These are phyloP conservation scores for Aspergillus brasiliensis DNA, from an alignment of 2,329 filamentous ascomycete genomes.

Conservation along the genomic window DNA sequence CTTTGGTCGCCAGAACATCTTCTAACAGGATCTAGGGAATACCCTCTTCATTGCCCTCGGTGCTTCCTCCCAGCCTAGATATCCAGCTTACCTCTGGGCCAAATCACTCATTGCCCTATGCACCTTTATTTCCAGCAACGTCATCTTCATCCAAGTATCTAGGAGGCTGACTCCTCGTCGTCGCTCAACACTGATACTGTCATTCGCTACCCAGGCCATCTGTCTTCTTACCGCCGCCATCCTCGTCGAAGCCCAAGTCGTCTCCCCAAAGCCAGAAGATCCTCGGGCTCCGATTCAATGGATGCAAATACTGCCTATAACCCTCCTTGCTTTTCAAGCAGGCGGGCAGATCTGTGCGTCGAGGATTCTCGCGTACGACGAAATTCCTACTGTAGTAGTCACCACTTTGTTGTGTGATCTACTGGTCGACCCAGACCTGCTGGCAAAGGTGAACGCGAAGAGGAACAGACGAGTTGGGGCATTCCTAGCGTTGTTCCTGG, in stretches of 20 bases:
- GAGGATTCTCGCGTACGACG: conserved; percentile 39
- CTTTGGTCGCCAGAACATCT: not conserved
- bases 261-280: conserved; percentile 34
- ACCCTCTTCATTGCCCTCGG: conserved; percentile 48
- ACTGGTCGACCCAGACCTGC: conserved; percentile 37
- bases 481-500: conserved; percentile 42
- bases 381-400: conserved; percentile 47
- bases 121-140: conserved; percentile 41
- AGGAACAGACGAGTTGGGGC: conserved; percentile 39
- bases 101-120: conserved; percentile 46
- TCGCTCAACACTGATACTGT: conserved; percentile 42
- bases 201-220: conserved; percentile 42
- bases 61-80: conserved; percentile 42
- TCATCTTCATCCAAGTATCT: conserved; percentile 43
- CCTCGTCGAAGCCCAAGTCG: conserved; percentile 37
- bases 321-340: conserved; percentile 44
- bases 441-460: conserved; percentile 30
- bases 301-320: conserved; percentile 42
- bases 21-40: conserved; percentile 36
- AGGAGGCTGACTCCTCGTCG: conserved; percentile 36
- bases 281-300: conserved; percentile 36
- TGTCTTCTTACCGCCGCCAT: conserved; percentile 38
- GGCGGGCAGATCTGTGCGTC: conserved; percentile 45
- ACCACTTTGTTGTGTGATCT: conserved; percentile 45
- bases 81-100: conserved; percentile 44